Evolutionary conservation across 2,329 filamentous ascomycete genomes (phyloP).

Genomic region (Aspergillus intermedius): DNA sequence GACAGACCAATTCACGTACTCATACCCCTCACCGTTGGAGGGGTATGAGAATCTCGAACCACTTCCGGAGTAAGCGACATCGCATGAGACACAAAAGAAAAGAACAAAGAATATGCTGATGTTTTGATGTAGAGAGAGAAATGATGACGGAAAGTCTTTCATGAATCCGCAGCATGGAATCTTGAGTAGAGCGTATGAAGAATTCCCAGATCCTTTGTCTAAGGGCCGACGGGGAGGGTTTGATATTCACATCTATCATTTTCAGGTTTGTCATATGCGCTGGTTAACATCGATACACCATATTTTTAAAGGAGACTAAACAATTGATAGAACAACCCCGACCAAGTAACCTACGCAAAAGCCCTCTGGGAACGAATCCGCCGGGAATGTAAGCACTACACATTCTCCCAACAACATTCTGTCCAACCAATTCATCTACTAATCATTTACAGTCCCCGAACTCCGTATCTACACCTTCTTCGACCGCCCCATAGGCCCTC

Average conservation of each 20-base stretch:
- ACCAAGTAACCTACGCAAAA: constrained; percentile 60
- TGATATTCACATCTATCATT: constrained; percentile 82
- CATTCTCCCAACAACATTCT: constrained; percentile 1
- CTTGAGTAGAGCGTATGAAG: constrained; percentile 62
- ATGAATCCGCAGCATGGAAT: constrained; percentile 58
- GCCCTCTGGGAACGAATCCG: constrained; percentile 73
- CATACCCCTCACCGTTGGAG: constrained; percentile 50
- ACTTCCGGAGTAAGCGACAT: constrained; percentile 37
- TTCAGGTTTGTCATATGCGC: constrained; percentile 38
- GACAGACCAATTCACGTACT: constrained; percentile 47
- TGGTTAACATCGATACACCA: too few species aligned
- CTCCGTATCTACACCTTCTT: constrained; percentile 73
- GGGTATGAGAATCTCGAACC: constrained; percentile 46
- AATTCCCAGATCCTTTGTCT: constrained; percentile 62
- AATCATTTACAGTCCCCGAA: constrained; percentile 62
- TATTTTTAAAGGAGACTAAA: not conserved
- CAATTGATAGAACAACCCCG: constrained; percentile 45
- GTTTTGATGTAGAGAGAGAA: constrained; percentile 45
- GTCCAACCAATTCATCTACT: not conserved
- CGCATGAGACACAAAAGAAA: not conserved
- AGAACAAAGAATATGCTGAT: not conserved
- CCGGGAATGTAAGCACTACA: constrained; percentile 59
- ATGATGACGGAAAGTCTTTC: constrained; percentile 70
- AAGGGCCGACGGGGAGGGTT: constrained; percentile 66
- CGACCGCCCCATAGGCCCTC: constrained; percentile 72